These are phyloP conservation scores for Chrysopogon serrulatus DNA, from an alignment of 176 grass and related monocot genomes.

Conservation along the genomic window DNA sequence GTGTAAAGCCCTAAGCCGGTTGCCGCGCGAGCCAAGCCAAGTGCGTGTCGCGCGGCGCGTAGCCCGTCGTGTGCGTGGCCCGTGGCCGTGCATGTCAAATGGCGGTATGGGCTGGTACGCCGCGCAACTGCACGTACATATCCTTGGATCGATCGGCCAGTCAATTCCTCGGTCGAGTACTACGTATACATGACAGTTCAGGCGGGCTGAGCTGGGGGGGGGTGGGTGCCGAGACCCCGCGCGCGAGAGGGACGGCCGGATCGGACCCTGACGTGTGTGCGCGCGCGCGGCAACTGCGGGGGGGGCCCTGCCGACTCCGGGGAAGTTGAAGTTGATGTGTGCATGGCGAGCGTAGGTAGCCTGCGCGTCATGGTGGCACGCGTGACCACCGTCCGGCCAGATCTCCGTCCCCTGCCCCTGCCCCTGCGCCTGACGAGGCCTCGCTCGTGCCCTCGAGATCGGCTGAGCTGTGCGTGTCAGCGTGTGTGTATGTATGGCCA, in stretches of 20 bases:
- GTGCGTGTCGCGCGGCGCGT: background rate
- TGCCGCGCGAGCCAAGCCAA: background rate
- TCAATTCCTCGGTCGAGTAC: background rate
- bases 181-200: background rate
- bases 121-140: background rate
- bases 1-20: background rate
- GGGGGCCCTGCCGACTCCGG: constrained; percentile 11
- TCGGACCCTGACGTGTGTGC: background rate
- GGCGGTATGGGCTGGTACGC: background rate
- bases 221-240: background rate
- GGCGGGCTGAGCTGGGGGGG: background rate
- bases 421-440: too few relatives aligned
- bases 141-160: background rate
- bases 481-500: too few relatives aligned
- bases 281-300: background rate
- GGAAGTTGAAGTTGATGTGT: background rate
- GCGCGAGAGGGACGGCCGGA: background rate
- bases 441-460: background rate
- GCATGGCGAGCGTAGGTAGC: background rate
- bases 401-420: background rate
- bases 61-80: too few relatives aligned
- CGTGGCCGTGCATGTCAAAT: background rate
- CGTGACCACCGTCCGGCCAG: background rate
- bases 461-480: background rate
- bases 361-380: background rate